These are phyloP conservation scores for Pseudomassariella vexata DNA, from an alignment of 2,329 filamentous ascomycete genomes.

Conservation along the genomic window DNA sequence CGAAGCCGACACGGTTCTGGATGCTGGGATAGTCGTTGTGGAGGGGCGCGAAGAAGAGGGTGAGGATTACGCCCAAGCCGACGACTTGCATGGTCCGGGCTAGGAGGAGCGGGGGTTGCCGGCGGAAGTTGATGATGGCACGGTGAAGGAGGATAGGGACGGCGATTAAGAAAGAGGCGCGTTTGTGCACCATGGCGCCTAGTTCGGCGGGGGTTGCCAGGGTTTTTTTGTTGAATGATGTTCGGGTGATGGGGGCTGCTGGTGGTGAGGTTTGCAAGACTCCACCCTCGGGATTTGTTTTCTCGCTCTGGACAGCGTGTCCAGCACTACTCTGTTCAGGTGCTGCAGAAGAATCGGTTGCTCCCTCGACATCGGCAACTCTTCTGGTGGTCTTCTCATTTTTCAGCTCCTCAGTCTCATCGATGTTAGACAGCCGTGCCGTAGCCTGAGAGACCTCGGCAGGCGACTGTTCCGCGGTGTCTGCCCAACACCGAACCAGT, in stretches of 20 bases:
- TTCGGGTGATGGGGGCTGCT: slow-evolving; percentile 27
- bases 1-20: slow-evolving; percentile 68
- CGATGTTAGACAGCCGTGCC: slow-evolving; percentile 20
- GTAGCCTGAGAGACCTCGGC: slow-evolving; percentile 14
- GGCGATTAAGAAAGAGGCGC: slow-evolving; percentile 54
- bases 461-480: slow-evolving; percentile 10
- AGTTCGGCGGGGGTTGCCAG: slow-evolving; percentile 66
- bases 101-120: slow-evolving; percentile 58
- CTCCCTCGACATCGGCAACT: not conserved
- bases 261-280: too few relatives aligned
- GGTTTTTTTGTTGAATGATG: slow-evolving; percentile 34
- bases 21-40: slow-evolving; percentile 63
- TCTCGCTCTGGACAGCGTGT: slow-evolving; percentile 1
- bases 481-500: slow-evolving; percentile 55
- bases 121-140: slow-evolving; percentile 61
- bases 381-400: slow-evolving; percentile 1
- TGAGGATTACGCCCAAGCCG: slow-evolving; percentile 56
- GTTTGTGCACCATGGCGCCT: slow-evolving; percentile 59
- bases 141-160: slow-evolving; percentile 64
- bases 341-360: not conserved
- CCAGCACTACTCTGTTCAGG: not conserved
- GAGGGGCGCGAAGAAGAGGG: slow-evolving; percentile 67
- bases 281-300: too few relatives aligned
- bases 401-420: slow-evolving; percentile 21
- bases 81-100: slow-evolving; percentile 63